phyloP scores from a whole-genome alignment of 257 asterid genomes.

The Paulownia fortunei region DNA sequence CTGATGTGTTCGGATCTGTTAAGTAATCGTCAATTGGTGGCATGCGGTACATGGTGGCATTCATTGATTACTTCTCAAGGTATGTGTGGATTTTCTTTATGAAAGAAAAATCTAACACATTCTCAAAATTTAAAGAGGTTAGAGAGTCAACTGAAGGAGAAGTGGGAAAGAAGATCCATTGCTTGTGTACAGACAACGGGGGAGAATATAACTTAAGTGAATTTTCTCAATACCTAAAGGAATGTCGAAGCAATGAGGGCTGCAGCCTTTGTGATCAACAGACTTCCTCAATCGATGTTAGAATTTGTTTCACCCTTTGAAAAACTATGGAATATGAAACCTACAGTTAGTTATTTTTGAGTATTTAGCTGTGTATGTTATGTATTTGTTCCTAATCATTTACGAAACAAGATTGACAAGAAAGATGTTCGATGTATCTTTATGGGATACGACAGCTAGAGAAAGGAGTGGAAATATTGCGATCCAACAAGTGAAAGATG shows the following conservation, averaged over 20 bases:
- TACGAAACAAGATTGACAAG: slow-evolving; percentile 19
- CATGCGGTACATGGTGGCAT: slow-evolving; percentile 25
- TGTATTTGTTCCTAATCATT: slow-evolving; percentile 14
- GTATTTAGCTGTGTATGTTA: slow-evolving; percentile 19
- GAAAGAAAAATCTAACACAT: slow-evolving; percentile 22
- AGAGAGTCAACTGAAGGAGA: background rate
- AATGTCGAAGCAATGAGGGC: background rate
- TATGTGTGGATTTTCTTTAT: slow-evolving; percentile 31
- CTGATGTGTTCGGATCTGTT: slow-evolving; percentile 32
- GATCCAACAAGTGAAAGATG: slow-evolving; percentile 23
- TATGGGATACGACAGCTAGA: slow-evolving; percentile 28
- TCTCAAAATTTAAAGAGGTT: slow-evolving; percentile 14
- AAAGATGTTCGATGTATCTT: slow-evolving; percentile 17
- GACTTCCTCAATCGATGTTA: background rate
- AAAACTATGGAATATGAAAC: slow-evolving; percentile 24
- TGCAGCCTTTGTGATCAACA: no score
- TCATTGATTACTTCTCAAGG: slow-evolving; percentile 32
- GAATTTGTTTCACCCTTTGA: slow-evolving; percentile 23
- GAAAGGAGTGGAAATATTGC: slow-evolving; percentile 29
- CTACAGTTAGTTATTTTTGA: slow-evolving; percentile 18
- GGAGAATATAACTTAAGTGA: background rate
- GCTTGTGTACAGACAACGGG: background rate
- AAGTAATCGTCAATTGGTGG: slow-evolving; percentile 19
- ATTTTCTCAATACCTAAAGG: background rate
- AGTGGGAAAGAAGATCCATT: background rate